Percentiles rank a stretch among this genome's conserved stretches.
Conservation (phyloP, 768 basidiomycete genomes). For the Favolaschia claudopus region DNA sequence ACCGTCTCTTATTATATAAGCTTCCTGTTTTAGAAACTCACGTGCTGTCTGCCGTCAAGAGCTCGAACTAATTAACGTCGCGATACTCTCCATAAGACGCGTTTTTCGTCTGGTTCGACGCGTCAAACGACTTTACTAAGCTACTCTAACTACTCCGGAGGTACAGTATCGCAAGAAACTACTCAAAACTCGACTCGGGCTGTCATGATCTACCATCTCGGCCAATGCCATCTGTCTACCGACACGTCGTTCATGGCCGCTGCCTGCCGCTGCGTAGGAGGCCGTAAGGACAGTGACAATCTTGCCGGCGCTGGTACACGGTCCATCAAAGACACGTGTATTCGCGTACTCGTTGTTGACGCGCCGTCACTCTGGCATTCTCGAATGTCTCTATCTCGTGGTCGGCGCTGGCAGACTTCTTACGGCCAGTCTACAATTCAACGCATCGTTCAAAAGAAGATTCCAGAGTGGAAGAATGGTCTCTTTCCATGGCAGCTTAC, state of each 20-base stretch:
- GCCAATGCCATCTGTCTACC: too few species aligned
- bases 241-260: too few species aligned
- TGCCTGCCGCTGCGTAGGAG: too few species aligned
- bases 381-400: conserved; percentile 1
- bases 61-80: not conserved
- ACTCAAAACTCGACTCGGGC: too few species aligned
- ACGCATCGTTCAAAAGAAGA: conserved; percentile 1
- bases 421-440: conserved; percentile 4
- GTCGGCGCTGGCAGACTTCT: not conserved
- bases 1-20: not conserved
- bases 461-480: conserved; percentile 11
- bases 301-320: too few species aligned
- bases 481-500: conserved; percentile 8
- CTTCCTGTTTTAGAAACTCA: not conserved
- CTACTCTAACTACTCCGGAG: too few species aligned
- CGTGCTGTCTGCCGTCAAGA: not conserved
- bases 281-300: too few species aligned
- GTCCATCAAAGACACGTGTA: too few species aligned
- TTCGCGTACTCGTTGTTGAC: not conserved
- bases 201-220: too few species aligned
- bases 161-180: too few species aligned
- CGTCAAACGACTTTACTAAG: too few species aligned
- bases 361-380: not conserved
- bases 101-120: too few species aligned
- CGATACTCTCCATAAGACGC: not conserved